Evolutionary conservation across 1,284 basidiomycete species (phyloP).

Genomic region (Neolentinus lepideus): DNA sequence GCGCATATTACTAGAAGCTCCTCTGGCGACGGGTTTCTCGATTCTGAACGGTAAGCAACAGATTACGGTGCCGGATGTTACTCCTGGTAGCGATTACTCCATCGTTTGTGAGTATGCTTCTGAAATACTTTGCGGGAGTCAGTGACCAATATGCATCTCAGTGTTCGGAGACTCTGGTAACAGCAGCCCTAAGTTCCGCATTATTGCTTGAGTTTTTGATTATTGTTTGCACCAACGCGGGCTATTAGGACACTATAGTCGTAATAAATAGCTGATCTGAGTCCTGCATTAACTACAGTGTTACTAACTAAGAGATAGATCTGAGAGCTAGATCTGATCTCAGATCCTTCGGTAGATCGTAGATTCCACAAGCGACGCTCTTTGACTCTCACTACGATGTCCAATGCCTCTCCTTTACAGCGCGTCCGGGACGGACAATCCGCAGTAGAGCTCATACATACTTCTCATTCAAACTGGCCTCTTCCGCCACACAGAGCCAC

Average conservation of each 20-base stretch:
- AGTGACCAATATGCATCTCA: not conserved
- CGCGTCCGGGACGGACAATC: slow-evolving; percentile 39
- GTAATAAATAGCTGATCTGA: not conserved
- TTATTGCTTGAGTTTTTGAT: not conserved
- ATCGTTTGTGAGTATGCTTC: slow-evolving; percentile 19
- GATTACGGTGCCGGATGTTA: slow-evolving; percentile 29
- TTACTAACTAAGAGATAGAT: too few relatives aligned
- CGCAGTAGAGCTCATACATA: slow-evolving; percentile 46
- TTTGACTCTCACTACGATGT: not conserved
- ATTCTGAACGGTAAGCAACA: slow-evolving; percentile 24
- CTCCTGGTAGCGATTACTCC: slow-evolving; percentile 23
- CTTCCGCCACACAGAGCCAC: slow-evolving; percentile 15
- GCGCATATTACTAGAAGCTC: slow-evolving; percentile 14
- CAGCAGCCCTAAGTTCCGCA: not conserved
- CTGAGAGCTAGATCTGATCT: not conserved
- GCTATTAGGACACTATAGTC: not conserved
- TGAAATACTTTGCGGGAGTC: not conserved
- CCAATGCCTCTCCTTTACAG: slow-evolving; percentile 16
- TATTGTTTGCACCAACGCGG: not conserved
- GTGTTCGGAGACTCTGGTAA: not conserved
- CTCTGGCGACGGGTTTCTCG: slow-evolving; percentile 27
- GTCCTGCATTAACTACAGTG: not conserved
- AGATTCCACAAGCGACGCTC: not conserved
- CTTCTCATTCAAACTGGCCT: slow-evolving; percentile 53
- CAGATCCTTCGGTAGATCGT: not conserved